Conservation (phyloP, 306 rosid species). For the Nissolia schottii region DNA sequence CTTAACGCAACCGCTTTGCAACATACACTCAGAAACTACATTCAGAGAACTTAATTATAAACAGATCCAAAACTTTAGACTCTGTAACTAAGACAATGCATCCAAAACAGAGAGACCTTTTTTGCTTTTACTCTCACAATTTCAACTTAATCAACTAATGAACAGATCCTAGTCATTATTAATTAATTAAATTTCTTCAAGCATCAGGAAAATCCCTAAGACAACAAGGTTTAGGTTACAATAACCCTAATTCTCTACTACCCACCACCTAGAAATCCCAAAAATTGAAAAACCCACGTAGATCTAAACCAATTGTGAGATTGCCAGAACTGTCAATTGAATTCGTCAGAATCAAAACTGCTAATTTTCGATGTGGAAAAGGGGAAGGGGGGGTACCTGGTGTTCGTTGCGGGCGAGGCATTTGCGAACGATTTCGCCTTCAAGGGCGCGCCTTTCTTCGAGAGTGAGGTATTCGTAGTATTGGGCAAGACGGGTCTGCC, state of each 20-base stretch:
- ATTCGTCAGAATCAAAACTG: neutral
- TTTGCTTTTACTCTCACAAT: neutral
- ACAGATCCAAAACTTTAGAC: neutral
- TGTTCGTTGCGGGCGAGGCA: slow-evolving; percentile 87
- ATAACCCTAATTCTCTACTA: neutral
- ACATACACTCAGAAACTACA: neutral
- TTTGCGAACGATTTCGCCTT: slow-evolving; percentile 91
- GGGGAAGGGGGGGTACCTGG: slow-evolving; percentile 46
- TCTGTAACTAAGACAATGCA: neutral
- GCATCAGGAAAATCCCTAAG: neutral
- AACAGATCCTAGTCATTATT: too few relatives aligned
- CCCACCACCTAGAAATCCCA: neutral
- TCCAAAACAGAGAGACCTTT: neutral
- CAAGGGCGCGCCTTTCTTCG: slow-evolving; percentile 87
- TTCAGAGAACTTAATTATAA: neutral
- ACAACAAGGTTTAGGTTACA: neutral
- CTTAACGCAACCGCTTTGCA: neutral
- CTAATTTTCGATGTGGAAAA: neutral
- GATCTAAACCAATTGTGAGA: neutral
- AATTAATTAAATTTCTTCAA: neutral
- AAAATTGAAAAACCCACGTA: neutral
- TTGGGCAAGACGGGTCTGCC: slow-evolving; percentile 94
- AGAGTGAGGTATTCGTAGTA: slow-evolving; percentile 85
- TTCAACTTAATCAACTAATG: neutral
- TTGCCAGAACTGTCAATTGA: neutral